These are phyloP conservation scores for Acanthochlamys bracteata DNA, from an alignment of 106 monocot genomes.

Conservation along the genomic window DNA sequence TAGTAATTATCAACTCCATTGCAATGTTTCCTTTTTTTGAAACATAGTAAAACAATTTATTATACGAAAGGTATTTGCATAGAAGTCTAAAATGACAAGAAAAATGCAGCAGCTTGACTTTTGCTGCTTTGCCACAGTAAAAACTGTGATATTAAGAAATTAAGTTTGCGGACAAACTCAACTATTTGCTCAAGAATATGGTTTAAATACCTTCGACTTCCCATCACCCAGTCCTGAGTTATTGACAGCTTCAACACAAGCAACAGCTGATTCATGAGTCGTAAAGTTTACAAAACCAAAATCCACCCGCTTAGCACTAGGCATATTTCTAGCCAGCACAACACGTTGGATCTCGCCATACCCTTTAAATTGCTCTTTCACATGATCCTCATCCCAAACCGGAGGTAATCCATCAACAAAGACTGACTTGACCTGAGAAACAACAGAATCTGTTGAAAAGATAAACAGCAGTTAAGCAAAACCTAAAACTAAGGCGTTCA, in stretches of 20 bases:
- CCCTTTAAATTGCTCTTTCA: constrained; percentile 55
- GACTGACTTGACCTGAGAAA: constrained; percentile 50
- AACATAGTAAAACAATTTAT: too few species aligned
- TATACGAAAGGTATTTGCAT: too few species aligned
- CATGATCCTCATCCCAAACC: constrained; percentile 69
- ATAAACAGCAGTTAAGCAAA: background rate
- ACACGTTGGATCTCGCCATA: constrained; percentile 68
- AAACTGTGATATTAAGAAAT: too few species aligned
- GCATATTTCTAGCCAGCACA: constrained; percentile 63
- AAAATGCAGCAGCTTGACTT: too few species aligned
- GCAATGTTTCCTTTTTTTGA: too few species aligned
- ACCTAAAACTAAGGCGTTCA: background rate
- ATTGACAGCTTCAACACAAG: constrained; percentile 49
- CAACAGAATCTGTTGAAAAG: background rate
- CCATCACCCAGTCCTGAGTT: constrained; percentile 56
- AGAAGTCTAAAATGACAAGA: too few species aligned
- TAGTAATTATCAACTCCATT: too few species aligned
- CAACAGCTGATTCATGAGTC: constrained; percentile 54
- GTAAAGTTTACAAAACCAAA: constrained; percentile 78
- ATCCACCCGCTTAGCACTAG: constrained; percentile 56
- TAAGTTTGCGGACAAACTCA: too few species aligned
- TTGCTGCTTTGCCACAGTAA: too few species aligned
- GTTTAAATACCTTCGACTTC: constrained; percentile 39
- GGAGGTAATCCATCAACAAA: constrained; percentile 72
- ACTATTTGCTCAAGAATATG: too few species aligned